Evolutionary conservation across 768 basidiomycete genomes (phyloP), one percentile per base, ranked within the genome.

Genomic region (Lyophyllum decastes): DNA sequence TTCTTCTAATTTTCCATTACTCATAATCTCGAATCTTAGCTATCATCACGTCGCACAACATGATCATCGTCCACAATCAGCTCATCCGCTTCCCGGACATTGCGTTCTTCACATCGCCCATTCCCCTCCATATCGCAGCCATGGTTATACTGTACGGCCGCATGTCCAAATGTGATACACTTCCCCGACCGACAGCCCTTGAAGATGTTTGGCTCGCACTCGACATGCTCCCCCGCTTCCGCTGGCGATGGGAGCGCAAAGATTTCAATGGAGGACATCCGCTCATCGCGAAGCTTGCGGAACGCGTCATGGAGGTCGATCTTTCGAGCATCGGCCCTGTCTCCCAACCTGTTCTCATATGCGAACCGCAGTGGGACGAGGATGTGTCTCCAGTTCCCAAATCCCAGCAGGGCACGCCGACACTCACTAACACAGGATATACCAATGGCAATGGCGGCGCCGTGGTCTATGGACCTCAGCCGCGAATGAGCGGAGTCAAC

Each of bases 221-320:
- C 21, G 88, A 93, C 70, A 90, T 93, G 85, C 83, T 94, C 11
- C 92, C 92, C 2, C 87, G 87, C 30, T 90, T 94, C 82, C 86
- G 92, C 50, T 94, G 92, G 92, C 86, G 92, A 60, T 94, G 92
- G 92, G 90, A 92, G 66, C 84, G 92, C 52, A 92, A 88, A 69
- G 92, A 94, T 66, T 72, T 84, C 54, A 86, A 86, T 44, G 90
- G 89, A 44, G 87, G 86, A 1, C 90, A 92, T 64, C 92, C 92
- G n/a, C 82, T 93, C 51, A 91, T 93, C 58, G 84, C 89, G 14
- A 88, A 85, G 64, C 83, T 94, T 48, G 92, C 89, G 0, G 90
- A 92, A 72, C 85, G 85, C 54, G 89, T 93, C 22, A 87, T 94
- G 76, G 82, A 81, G 22, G 85, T 89, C 48, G 82, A 88, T 67